Base-by-base conservation (phyloP, 331 rosid species). In the Malus hybrid region DNA sequence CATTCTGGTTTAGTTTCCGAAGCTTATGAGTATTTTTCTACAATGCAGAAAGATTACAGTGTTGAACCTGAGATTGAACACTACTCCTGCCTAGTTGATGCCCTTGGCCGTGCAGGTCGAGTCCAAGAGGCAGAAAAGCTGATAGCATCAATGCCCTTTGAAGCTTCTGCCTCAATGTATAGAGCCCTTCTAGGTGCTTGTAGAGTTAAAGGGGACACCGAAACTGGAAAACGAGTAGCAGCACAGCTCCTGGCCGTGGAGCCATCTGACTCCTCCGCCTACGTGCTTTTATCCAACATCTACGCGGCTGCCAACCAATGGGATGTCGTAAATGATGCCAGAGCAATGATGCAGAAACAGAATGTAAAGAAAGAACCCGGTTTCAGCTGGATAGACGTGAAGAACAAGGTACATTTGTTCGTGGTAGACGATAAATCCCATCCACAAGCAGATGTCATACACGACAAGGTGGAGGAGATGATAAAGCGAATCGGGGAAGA, bases 311-410 rank as follows among this genome's bases (percentile, higher is more conserved):
- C 94, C 77, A 83, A 87, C 71, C 94, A 88, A 70, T 93, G 97
- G 97, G 85, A 93, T 46, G 84, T 71, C 26, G 91, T 81, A 32
- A 80, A 68, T 13, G 79, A 83, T 70, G 94, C 91, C 76, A 82
- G 97, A 70, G 82, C 81, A 58, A 82, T 63, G 87, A 93, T 93
- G 97, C 87, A 74, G 63, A 78, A 73, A 60, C 83, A 79, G 26
- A 88, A 90, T 44, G 90, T 87, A 66, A 93, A 90, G 81, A 93
- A 93, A 84, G 97, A 93, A 36, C 94, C 96, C 0, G 96, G 96
- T 53, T 93, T 87, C 82, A 90, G 97, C 58, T 93, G 97, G 97
- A 60, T 90, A 66, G 91, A 88, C 57, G 84, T 88, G 75, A 90
- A 88, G 87, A 93, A 84, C 87, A 88, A 84, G 79, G 84, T 87